A percentile compares a stretch with the other conserved stretches of the same genome.
These are phyloP conservation scores for Maudiozyma saulgeensis DNA, from an alignment of 805 yeast genomes.

Conservation along the genomic window DNA sequence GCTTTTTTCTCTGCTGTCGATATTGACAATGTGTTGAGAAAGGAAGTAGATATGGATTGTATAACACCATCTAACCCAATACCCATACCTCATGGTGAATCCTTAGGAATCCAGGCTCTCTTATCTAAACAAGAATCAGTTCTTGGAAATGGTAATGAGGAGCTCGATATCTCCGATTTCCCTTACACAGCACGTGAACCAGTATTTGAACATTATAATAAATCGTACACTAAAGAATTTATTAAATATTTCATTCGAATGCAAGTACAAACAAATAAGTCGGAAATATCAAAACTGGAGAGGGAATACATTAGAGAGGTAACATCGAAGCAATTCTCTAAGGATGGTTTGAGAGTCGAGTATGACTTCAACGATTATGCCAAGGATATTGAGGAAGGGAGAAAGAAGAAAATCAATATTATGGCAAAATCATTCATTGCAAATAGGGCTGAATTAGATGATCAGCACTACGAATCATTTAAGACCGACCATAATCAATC, in stretches of 20 bases:
- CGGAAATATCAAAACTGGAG: slow-evolving; percentile 19
- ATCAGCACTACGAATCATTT: slow-evolving; percentile 6
- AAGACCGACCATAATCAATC: not conserved
- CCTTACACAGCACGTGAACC: slow-evolving; percentile 21
- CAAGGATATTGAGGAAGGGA: slow-evolving; percentile 13
- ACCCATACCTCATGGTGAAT: slow-evolving; percentile 72
- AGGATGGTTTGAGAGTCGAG: slow-evolving; percentile 5
- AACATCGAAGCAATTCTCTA: slow-evolving; percentile 8
- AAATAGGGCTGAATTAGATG: not conserved
- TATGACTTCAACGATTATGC: slow-evolving; percentile 20
- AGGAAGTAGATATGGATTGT: slow-evolving; percentile 88
- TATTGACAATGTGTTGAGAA: slow-evolving; percentile 76
- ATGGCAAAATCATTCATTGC: slow-evolving; percentile 10
- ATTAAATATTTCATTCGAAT: slow-evolving; percentile 19
- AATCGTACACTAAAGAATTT: slow-evolving; percentile 18
- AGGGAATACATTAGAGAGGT: slow-evolving; percentile 15
- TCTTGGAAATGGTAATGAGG: slow-evolving; percentile 12
- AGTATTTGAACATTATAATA: slow-evolving; percentile 26
- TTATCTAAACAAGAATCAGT: slow-evolving; percentile 32
- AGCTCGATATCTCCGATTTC: slow-evolving; percentile 14
- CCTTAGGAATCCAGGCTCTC: slow-evolving; percentile 49
- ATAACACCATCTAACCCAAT: slow-evolving; percentile 76
- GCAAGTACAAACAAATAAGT: slow-evolving; percentile 23
- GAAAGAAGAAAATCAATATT: slow-evolving; percentile 14
- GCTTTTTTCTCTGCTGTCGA: slow-evolving; percentile 95